Percentiles rank a stretch among this genome's conserved stretches.
Evolutionary conservation across 768 basidiomycete genomes (phyloP).

Genomic region (Postia placenta): DNA sequence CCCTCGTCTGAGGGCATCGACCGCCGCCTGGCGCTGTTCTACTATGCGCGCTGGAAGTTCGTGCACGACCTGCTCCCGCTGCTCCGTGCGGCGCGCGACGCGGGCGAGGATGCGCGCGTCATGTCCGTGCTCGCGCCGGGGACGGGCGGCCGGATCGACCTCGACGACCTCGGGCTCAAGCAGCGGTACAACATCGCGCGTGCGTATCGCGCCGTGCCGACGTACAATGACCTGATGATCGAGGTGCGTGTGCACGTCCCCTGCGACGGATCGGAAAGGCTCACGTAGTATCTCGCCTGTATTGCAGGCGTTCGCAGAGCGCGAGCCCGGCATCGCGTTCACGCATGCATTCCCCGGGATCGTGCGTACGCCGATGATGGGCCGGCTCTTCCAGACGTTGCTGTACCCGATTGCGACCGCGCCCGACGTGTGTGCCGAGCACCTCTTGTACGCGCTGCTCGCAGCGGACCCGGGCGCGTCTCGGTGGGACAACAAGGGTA

Average conservation of each 20-base stretch:
- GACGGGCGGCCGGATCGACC: slow-evolving; percentile 30
- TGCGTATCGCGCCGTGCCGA: slow-evolving; percentile 30
- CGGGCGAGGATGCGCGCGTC: slow-evolving; percentile 45
- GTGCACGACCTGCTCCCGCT: slow-evolving; percentile 39
- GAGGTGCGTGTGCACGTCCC: slow-evolving; percentile 29
- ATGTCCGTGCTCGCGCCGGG: slow-evolving; percentile 37
- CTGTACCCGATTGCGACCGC: slow-evolving; percentile 9
- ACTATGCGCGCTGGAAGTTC: slow-evolving; percentile 49
- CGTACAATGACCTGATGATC: slow-evolving; percentile 51
- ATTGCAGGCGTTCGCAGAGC: slow-evolving; percentile 32
- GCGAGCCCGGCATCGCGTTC: slow-evolving; percentile 36
- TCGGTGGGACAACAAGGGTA: slow-evolving; percentile 9
- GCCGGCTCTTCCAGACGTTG: slow-evolving; percentile 1
- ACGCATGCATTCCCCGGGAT: slow-evolving; percentile 37
- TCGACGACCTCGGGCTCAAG: slow-evolving; percentile 47
- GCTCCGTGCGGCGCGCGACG: slow-evolving; percentile 36
- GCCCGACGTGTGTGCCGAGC: slow-evolving; percentile 12
- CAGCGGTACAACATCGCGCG: slow-evolving; percentile 33
- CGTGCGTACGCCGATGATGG: slow-evolving; percentile 26
- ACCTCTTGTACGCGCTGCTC: slow-evolving; percentile 12
- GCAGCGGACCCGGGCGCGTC: slow-evolving; percentile 5
- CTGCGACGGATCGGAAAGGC: too few relatives aligned
- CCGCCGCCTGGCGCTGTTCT: slow-evolving; percentile 37
- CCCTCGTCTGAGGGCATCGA: slow-evolving; percentile 43
- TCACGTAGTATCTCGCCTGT: too few relatives aligned